phyloP scores from a whole-genome alignment of 106 monocot species.

The Allium sativum region DNA sequence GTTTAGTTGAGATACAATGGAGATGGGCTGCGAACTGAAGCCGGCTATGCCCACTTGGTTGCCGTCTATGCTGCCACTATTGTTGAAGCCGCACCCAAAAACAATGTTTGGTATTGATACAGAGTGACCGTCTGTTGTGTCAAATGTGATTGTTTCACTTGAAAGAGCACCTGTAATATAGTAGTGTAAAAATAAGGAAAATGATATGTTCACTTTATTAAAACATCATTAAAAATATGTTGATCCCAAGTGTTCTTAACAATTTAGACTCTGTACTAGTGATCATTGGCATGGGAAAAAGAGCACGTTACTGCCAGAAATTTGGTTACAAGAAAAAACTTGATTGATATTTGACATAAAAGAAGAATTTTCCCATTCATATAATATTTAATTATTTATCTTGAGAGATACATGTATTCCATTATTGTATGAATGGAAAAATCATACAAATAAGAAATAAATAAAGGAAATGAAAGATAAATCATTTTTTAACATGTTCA shows the following conservation, averaged over 20 bases:
- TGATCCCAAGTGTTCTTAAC: no score
- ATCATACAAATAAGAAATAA: no score
- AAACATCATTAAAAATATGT: neutral
- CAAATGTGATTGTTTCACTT: conserved; percentile 13
- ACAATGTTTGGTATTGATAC: neutral
- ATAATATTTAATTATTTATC: no score
- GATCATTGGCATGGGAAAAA: no score
- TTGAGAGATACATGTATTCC: no score
- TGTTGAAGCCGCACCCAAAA: conserved; percentile 20
- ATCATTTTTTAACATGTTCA: no score
- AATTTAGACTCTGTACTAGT: neutral
- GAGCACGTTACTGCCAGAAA: no score
- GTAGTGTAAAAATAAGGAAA: neutral
- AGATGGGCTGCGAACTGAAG: neutral
- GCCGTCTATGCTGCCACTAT: conserved; percentile 14
- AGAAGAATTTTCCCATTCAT: no score
- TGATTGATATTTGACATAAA: no score
- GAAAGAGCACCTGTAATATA: neutral
- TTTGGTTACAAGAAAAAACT: no score
- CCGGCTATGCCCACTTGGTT: conserved; percentile 7
- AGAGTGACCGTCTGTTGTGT: neutral
- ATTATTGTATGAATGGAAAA: no score
- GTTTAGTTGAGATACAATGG: conserved; percentile 13
- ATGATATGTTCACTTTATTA: neutral
- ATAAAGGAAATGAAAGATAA: no score